Percentiles rank a stretch among this genome's conserved stretches.
Conservation (phyloP, 352 stramenopile species). For the Globisporangium nodosum region DNA sequence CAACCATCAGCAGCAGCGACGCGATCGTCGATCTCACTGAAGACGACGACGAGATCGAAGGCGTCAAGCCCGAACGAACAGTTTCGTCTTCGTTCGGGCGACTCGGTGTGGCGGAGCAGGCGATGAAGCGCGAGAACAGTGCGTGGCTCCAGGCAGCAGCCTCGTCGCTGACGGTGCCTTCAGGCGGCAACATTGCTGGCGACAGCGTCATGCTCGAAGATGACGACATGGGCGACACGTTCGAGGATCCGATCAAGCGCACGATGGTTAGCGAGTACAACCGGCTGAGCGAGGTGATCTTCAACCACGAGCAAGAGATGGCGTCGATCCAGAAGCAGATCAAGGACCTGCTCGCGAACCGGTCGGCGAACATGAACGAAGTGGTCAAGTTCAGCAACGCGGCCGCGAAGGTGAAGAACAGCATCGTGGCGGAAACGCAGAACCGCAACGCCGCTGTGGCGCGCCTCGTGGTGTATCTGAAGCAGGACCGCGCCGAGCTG, state of each 20-base stretch:
- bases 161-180: not conserved
- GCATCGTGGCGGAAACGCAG: slow-evolving; percentile 20
- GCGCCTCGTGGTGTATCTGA: slow-evolving; percentile 40
- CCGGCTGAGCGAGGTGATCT: slow-evolving; percentile 35
- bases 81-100: not conserved
- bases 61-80: slow-evolving; percentile 4
- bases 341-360: slow-evolving; percentile 27
- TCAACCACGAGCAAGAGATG: slow-evolving; percentile 33
- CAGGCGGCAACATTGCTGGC: not conserved
- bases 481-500: slow-evolving; percentile 32
- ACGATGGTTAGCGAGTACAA: slow-evolving; percentile 64
- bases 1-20: not conserved
- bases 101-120: not conserved
- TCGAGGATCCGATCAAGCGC: slow-evolving; percentile 47
- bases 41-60: slow-evolving; percentile 11
- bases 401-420: slow-evolving; percentile 6
- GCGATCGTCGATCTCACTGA: slow-evolving; percentile 26
- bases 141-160: slow-evolving; percentile 1
- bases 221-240: slow-evolving; percentile 14
- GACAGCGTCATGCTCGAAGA: not conserved
- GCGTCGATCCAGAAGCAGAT: slow-evolving; percentile 22
- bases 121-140: slow-evolving; percentile 9
- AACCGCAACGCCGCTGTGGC: slow-evolving; percentile 43
- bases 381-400: slow-evolving; percentile 17
- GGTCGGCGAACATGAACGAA: slow-evolving; percentile 29